Evolutionary conservation across 1,284 basidiomycete genomes (phyloP).

Genomic region (Ceratorhiza oryzae-sativae): DNA sequence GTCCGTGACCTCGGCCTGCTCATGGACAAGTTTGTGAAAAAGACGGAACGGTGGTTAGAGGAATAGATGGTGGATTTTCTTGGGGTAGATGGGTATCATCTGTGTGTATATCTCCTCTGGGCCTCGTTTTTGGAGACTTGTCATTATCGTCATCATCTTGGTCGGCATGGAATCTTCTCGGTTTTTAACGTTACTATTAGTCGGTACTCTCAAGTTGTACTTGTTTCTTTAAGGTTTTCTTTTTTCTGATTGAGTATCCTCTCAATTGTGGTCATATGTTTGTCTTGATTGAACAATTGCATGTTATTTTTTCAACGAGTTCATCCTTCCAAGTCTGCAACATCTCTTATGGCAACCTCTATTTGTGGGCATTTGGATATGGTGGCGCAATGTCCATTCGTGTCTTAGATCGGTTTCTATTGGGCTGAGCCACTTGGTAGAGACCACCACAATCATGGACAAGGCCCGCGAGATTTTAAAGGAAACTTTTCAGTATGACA

Average conservation of each 20-base stretch:
- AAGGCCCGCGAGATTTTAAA: constrained; percentile 38
- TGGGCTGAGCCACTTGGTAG: not conserved
- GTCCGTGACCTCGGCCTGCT: constrained; percentile 69
- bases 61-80: constrained; percentile 56
- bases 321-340: not conserved
- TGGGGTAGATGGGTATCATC: not conserved
- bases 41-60: constrained; percentile 85
- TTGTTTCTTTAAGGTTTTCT: constrained; percentile 19
- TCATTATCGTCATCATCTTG: constrained; percentile 12
- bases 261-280: constrained; percentile 25
- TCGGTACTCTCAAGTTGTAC: constrained; percentile 34
- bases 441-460: constrained; percentile 39
- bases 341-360: not conserved
- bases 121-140: constrained; percentile 8
- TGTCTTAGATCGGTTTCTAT: not conserved
- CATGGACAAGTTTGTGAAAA: constrained; percentile 91
- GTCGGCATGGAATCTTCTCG: not conserved
- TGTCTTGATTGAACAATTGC: constrained; percentile 37
- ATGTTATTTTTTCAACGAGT: constrained; percentile 13
- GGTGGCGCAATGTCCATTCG: constrained; percentile 1
- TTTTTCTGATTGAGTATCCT: constrained; percentile 11
- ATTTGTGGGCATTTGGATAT: not conserved
- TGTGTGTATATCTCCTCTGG: constrained; percentile 40
- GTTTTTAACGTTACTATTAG: constrained; percentile 20
- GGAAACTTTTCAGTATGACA: constrained; percentile 37